These are phyloP conservation scores for Sporothrix curviconia DNA, from an alignment of 2,329 filamentous ascomycete genomes.

Conservation along the genomic window DNA sequence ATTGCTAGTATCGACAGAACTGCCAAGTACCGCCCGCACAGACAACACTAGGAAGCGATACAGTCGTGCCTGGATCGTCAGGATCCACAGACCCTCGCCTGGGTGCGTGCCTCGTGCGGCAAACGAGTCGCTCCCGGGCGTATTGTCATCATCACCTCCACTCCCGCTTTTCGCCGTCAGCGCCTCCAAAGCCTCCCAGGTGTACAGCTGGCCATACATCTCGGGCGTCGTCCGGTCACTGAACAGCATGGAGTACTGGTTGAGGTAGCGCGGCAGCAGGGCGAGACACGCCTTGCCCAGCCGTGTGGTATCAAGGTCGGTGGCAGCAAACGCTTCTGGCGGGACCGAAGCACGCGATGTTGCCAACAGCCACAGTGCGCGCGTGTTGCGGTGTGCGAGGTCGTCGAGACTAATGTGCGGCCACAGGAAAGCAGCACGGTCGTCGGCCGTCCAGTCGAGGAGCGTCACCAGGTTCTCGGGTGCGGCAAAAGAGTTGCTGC, in stretches of 20 bases:
- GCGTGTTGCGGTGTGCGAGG: constrained; percentile 2
- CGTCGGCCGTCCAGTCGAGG: constrained; percentile 12
- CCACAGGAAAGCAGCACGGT: constrained; percentile 17
- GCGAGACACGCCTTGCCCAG: constrained; percentile 17
- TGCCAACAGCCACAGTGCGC: constrained; percentile 13
- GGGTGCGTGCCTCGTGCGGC: constrained; percentile 18
- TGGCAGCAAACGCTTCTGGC: constrained; percentile 14
- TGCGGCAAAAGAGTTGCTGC: neutral
- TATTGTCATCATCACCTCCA: neutral
- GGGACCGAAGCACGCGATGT: neutral
- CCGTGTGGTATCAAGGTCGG: constrained; percentile 15
- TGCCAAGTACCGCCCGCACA: neutral
- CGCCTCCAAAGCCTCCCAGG: constrained; percentile 14
- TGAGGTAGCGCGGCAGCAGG: constrained; percentile 22
- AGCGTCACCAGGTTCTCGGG: neutral
- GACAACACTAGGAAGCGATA: constrained; percentile 13
- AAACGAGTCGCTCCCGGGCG: constrained; percentile 10
- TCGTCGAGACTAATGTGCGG: constrained; percentile 17
- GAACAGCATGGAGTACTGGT: constrained; percentile 30
- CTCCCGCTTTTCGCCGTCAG: too few relatives aligned
- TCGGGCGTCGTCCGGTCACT: constrained; percentile 23
- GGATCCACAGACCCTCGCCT: constrained; percentile 18
- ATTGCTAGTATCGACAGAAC: neutral
- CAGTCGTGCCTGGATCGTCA: constrained; percentile 17
- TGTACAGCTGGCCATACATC: constrained; percentile 30